phyloP scores from a whole-genome alignment of 805 yeast genomes.

The Candida nonsorbophila region DNA sequence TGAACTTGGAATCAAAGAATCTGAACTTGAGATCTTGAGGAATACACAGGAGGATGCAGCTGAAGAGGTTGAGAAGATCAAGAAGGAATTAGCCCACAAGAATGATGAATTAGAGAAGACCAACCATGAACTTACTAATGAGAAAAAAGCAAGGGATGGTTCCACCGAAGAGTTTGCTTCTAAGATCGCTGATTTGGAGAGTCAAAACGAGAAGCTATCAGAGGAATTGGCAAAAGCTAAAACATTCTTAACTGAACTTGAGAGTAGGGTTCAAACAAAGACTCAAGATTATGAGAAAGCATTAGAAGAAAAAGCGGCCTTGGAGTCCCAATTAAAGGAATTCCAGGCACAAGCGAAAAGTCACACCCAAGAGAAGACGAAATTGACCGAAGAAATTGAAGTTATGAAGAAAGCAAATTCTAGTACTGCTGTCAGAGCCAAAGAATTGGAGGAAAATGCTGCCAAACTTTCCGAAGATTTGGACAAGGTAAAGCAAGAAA shows the following conservation, averaged over 20 bases:
- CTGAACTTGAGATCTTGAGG: neutral
- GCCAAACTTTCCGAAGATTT: neutral
- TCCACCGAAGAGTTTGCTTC: too few relatives aligned
- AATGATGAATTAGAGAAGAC: too few relatives aligned
- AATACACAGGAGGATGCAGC: neutral
- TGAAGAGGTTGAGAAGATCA: neutral
- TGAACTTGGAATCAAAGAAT: neutral
- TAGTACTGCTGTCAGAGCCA: neutral
- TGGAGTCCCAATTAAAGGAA: neutral
- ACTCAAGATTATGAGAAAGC: too few relatives aligned
- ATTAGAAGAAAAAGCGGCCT: neutral
- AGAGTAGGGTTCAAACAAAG: too few relatives aligned
- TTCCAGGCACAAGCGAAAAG: neutral
- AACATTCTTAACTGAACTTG: too few relatives aligned
- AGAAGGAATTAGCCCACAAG: neutral
- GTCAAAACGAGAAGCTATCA: too few relatives aligned
- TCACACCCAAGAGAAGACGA: conserved; percentile 1
- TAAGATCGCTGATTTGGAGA: too few relatives aligned
- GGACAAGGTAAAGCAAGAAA: conserved; percentile 1
- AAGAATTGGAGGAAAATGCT: conserved; percentile 2
- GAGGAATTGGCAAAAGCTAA: too few relatives aligned
- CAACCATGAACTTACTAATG: too few relatives aligned
- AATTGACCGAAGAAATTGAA: conserved; percentile 3
- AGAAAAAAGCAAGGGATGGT: too few relatives aligned
- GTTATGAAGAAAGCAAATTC: conserved; percentile 1